phyloP scores from a whole-genome alignment of 345 rosid genomes.

The Gossypium mustelinum region DNA sequence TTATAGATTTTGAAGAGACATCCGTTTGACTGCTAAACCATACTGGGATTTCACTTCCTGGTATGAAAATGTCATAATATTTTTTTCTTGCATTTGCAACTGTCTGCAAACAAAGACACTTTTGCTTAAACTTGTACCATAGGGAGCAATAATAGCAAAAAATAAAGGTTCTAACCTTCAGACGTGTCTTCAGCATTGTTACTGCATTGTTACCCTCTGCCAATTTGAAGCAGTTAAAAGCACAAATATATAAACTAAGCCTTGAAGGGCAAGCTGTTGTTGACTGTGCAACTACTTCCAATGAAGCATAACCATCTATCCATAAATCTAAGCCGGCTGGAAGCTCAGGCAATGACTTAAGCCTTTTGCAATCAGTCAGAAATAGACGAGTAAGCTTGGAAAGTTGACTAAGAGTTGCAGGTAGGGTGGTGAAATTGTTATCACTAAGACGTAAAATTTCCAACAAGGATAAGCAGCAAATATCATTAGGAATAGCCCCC shows the following conservation, averaged over 20 bases:
- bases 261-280: background rate
- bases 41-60: too few relatives aligned
- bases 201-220: background rate
- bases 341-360: conserved; percentile 32
- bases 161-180: background rate
- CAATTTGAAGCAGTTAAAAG: background rate
- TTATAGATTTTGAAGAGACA: too few relatives aligned
- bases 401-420: conserved; percentile 27
- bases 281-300: background rate
- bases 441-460: conserved; percentile 17
- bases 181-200: background rate
- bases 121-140: background rate
- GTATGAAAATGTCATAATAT: background rate
- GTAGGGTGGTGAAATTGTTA: conserved; percentile 26
- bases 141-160: background rate
- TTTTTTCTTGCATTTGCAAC: too few relatives aligned
- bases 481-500: conserved; percentile 21
- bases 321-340: conserved; percentile 16
- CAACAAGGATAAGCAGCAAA: conserved; percentile 25
- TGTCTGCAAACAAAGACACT: too few relatives aligned
- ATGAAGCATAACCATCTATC: conserved; percentile 20
- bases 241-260: accelerated
- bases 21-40: too few relatives aligned
- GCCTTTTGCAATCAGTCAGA: conserved; percentile 26
- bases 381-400: conserved; percentile 11